Conservation (phyloP, 1,284 basidiomycete genomes). For the Kalmanozyma brasiliensis region DNA sequence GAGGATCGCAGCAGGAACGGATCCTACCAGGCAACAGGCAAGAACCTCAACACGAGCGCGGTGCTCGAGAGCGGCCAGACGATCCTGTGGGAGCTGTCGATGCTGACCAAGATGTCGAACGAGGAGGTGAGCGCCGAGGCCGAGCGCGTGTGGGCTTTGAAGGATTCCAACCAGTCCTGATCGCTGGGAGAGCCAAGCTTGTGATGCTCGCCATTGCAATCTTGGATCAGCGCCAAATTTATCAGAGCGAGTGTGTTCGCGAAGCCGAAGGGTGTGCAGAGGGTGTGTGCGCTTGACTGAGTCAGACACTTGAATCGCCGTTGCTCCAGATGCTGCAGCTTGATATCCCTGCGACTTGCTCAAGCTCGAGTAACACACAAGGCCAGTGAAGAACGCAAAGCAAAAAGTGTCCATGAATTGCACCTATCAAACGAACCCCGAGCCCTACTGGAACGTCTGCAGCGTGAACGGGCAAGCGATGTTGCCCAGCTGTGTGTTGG, state of each 20-base stretch:
- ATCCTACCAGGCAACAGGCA: constrained; percentile 11
- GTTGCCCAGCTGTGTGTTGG: constrained; percentile 42
- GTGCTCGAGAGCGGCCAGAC: constrained; percentile 31
- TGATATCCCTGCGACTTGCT: too few species aligned
- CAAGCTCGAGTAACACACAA: constrained; percentile 5
- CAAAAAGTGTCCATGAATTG: constrained; percentile 16
- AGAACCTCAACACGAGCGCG: constrained; percentile 6
- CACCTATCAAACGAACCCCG: too few species aligned
- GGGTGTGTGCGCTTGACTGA: too few species aligned
- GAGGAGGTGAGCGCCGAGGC: constrained; percentile 7
- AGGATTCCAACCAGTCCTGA: constrained; percentile 8
- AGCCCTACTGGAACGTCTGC: constrained; percentile 28
- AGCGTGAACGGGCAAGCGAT: constrained; percentile 51
- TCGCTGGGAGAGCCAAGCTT: too few species aligned
- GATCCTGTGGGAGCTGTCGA: constrained; percentile 28
- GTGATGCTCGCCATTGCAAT: too few species aligned
- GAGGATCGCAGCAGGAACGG: constrained; percentile 34
- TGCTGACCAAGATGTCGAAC: constrained; percentile 1
- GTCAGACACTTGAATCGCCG: too few species aligned
- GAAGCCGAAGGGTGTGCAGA: too few species aligned
- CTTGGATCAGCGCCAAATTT: too few species aligned
- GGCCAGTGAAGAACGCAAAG: neutral
- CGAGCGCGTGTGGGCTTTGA: constrained; percentile 19
- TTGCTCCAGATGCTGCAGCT: too few species aligned
- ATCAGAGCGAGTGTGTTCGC: too few species aligned